Evolutionary conservation across 1,139 yeast genomes (phyloP).

Genomic region (Scheffersomyces quercinus): DNA sequence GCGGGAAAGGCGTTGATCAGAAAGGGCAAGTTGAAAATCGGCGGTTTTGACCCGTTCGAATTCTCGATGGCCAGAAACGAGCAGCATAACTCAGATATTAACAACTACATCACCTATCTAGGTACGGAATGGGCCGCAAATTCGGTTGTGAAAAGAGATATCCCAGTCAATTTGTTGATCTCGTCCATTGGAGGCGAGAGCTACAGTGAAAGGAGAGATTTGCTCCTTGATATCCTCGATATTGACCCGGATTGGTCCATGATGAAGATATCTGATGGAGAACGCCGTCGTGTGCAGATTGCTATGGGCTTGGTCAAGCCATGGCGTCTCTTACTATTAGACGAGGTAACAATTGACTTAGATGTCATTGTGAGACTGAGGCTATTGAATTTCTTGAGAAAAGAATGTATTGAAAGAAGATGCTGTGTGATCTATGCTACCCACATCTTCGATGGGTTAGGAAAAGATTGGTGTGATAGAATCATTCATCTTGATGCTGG

Average conservation of each 20-base stretch:
- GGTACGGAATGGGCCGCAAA: slow-evolving; percentile 99
- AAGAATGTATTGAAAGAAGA: slow-evolving; percentile 65
- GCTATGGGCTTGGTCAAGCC: slow-evolving; percentile 92
- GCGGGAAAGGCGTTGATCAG: slow-evolving; percentile 91
- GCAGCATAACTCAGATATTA: slow-evolving; percentile 46
- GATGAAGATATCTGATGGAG: slow-evolving; percentile 92
- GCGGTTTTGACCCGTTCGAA: slow-evolving; percentile 85
- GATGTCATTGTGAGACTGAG: slow-evolving; percentile 88
- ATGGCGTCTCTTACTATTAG: slow-evolving; percentile 80
- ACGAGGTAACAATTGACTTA: slow-evolving; percentile 94
- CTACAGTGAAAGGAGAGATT: slow-evolving; percentile 73
- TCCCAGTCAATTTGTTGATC: slow-evolving; percentile 77
- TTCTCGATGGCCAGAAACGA: slow-evolving; percentile 49
- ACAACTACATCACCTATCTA: slow-evolving; percentile 63
- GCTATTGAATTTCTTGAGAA: slow-evolving; percentile 64
- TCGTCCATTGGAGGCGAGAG: slow-evolving; percentile 82
- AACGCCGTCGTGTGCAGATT: slow-evolving; percentile 87
- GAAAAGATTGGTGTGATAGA: slow-evolving; percentile 78
- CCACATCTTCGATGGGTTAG: slow-evolving; percentile 93
- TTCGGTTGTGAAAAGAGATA: slow-evolving; percentile 85
- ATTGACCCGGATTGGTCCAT: slow-evolving; percentile 89
- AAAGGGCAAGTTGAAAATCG: slow-evolving; percentile 65
- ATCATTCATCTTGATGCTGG: slow-evolving; percentile 82
- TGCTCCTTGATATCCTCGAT: slow-evolving; percentile 72
- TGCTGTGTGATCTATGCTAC: slow-evolving; percentile 89